Evolutionary conservation across 176 grass and related monocot genomes (phyloP), one percentile per base, ranked within the genome.

Genomic region (Carex cristatella): DNA sequence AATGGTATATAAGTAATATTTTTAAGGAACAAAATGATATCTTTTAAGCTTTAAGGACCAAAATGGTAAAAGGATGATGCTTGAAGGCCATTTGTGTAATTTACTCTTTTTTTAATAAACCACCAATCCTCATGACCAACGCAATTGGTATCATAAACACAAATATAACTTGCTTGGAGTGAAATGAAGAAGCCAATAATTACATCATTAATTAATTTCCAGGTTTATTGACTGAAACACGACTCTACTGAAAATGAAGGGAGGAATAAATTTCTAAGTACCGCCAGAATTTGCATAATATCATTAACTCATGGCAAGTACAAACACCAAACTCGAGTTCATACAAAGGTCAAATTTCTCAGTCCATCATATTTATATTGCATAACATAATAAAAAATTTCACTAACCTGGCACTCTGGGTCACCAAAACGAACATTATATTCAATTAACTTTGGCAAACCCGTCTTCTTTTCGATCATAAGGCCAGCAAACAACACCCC

Each of bases 391-490:
- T 71, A 71, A 63, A 30, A 7, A 16, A 68, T 49, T 59, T 65
- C 70, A 93, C 95, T 87, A 80, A 98, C 95, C 91, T 98, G 92
- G 31, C 95, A 98, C 90, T 98, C 91, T 56, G 92, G 95, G 81
- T 94, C 95, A 38, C 95, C 95, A 83, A 98, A 98, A 49, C 92
- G 85, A 5, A 93, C 95, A 72, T 94, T 98, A 64, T 98, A 94
- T 62, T 98, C 95, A 10, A 98, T 94, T 77, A 94, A 93, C 85
- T 94, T 98, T 81, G 95, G 93, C 40, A 98, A 80, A 16, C 95
- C 91, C 69, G 86, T 87, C 82, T 89, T 91, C 85, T 93, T 94
- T 85, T 98, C 95, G 7, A 94, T 90, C 91, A 98, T 98, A 88
- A 98, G 89, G 28, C 95, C 95, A 48, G 95, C 92, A 68, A 92